Conservation (phyloP, 495 filamentous ascomycete genomes). For the Tuber umbilicatum region DNA sequence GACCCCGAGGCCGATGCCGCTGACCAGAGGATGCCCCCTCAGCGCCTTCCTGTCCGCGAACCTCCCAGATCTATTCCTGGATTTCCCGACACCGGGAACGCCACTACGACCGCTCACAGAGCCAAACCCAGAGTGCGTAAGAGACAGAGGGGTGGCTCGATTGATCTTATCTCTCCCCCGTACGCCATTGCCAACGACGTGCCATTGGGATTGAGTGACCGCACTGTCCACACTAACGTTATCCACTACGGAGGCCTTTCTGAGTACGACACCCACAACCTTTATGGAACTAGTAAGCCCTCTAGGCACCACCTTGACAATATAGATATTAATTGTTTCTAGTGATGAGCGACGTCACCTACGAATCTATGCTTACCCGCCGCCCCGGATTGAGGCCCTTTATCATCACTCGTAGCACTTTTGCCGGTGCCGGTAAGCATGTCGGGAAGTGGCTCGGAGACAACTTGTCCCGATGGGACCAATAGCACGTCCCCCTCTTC, state of each 20-base stretch:
- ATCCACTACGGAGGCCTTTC: conserved; percentile 63
- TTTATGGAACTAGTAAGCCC: conserved; percentile 65
- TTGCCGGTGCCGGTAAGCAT: conserved; percentile 67
- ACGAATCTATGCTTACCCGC: conserved; percentile 61
- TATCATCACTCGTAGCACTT: conserved; percentile 79
- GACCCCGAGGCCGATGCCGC: conserved; percentile 53
- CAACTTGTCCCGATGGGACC: conserved; percentile 65
- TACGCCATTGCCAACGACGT: conserved; percentile 71
- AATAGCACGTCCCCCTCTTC: conserved; percentile 47
- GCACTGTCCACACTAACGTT: conserved; percentile 68
- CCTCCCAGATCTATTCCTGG: conserved; percentile 61
- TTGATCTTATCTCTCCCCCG: conserved; percentile 63
- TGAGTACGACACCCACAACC: conserved; percentile 79
- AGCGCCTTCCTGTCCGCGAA: conserved; percentile 57
- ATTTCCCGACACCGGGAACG: conserved; percentile 42
- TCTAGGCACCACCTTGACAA: neutral
- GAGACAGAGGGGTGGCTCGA: conserved; percentile 53
- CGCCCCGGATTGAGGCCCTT: conserved; percentile 63
- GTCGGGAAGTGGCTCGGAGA: conserved; percentile 89
- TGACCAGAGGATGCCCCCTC: conserved; percentile 58
- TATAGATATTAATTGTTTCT: conserved; percentile 12
- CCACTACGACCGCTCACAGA: neutral
- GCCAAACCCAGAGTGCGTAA: conserved; percentile 26
- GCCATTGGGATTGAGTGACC: conserved; percentile 56
- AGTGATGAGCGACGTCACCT: conserved; percentile 70